These are phyloP conservation scores for Monosporascus ibericus DNA, from an alignment of 2,329 filamentous ascomycete species.

Conservation along the genomic window DNA sequence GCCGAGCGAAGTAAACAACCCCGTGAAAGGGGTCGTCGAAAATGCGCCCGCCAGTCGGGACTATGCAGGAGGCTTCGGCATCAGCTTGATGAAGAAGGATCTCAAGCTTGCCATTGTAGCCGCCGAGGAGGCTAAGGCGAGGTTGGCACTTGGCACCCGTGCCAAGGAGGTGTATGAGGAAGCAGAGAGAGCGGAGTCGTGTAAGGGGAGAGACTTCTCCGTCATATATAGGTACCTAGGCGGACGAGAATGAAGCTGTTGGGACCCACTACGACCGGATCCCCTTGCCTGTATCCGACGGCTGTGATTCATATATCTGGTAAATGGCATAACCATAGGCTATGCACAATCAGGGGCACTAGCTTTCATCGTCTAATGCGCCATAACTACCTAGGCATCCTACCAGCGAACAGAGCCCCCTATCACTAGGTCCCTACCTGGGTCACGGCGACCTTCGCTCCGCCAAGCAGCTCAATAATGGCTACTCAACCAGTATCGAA, in stretches of 20 bases:
- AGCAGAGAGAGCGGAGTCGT: conserved; percentile 54
- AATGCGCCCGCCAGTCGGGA: conserved; percentile 69
- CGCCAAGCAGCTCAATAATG: too few species aligned
- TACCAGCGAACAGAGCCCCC: too few species aligned
- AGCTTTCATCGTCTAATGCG: too few species aligned
- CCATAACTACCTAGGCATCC: too few species aligned
- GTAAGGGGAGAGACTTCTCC: conserved; percentile 70
- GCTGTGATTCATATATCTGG: too few species aligned
- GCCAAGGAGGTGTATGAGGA: conserved; percentile 63
- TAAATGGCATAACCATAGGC: too few species aligned
- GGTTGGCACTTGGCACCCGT: conserved; percentile 56
- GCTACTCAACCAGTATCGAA: too few species aligned
- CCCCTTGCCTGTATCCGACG: too few species aligned
- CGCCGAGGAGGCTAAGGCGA: conserved; percentile 60
- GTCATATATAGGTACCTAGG: conserved; percentile 71
- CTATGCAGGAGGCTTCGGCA: conserved; percentile 72
- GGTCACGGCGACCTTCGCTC: too few species aligned
- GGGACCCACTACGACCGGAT: neutral
- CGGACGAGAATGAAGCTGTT: conserved; percentile 37
- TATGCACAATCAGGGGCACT: neutral
- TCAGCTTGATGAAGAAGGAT: conserved; percentile 77
- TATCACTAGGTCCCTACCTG: too few species aligned
- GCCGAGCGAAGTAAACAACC: conserved; percentile 95
- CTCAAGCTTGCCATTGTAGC: conserved; percentile 67
- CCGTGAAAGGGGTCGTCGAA: conserved; percentile 77